A percentile compares a stretch with the other conserved stretches of the same genome.
These are phyloP conservation scores for Monascus purpureus DNA, from an alignment of 495 filamentous ascomycete species.

Conservation along the genomic window DNA sequence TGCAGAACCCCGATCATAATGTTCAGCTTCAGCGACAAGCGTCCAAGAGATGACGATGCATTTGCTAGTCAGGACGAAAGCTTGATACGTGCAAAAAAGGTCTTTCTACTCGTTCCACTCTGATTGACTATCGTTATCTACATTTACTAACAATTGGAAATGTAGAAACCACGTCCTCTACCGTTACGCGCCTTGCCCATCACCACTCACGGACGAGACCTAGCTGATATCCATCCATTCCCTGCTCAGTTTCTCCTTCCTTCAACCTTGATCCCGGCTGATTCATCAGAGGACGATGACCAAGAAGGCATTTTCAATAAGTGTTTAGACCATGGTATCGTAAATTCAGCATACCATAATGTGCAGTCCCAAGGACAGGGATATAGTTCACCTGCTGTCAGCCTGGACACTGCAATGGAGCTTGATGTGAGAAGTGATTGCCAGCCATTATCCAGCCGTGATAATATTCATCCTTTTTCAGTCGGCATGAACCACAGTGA, in stretches of 20 bases:
- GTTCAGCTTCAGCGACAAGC: constrained; percentile 9
- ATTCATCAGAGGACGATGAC: constrained; percentile 28
- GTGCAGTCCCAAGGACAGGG: too few relatives aligned
- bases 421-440: constrained; percentile 38
- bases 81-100: constrained; percentile 11
- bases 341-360: too few relatives aligned
- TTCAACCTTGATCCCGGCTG: constrained; percentile 23
- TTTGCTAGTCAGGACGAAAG: constrained; percentile 4
- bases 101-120: constrained; percentile 3
- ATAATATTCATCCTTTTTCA: constrained; percentile 18
- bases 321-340: constrained; percentile 2
- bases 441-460: constrained; percentile 15
- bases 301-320: constrained; percentile 3
- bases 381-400: constrained; percentile 3
- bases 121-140: background rate
- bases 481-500: constrained; percentile 12
- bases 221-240: too few relatives aligned
- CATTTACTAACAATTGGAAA: constrained; percentile 1
- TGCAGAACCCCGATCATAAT: constrained; percentile 7
- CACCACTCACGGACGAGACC: constrained; percentile 7
- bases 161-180: constrained; percentile 21
- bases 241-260: constrained; percentile 9
- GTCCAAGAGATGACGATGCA: constrained; percentile 11
- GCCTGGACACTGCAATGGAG: constrained; percentile 21
- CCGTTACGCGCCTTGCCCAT: constrained; percentile 20